A percentile compares a stretch with the other conserved stretches of the same genome.
These are phyloP conservation scores for Penicillium sclerotigenum DNA, from an alignment of 2,329 filamentous ascomycete species.

Conservation along the genomic window DNA sequence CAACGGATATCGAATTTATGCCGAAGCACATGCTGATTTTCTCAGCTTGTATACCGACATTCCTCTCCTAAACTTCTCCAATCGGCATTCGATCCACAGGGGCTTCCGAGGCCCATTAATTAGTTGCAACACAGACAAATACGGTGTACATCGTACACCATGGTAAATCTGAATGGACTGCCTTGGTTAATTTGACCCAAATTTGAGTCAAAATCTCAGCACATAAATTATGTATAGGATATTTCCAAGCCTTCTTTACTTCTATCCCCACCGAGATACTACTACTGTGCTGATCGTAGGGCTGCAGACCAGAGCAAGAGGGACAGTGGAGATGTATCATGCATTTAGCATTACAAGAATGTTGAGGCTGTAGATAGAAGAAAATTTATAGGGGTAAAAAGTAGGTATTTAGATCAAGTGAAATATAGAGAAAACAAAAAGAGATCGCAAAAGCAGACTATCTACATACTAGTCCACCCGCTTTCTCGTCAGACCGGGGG, in stretches of 20 bases:
- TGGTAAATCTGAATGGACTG: not conserved
- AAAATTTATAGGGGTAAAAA: not conserved
- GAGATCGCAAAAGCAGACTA: not conserved
- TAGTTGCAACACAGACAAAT: no score
- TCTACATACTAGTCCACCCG: not conserved
- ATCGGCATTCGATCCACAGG: not conserved
- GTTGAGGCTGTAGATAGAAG: not conserved
- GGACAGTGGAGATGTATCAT: not conserved
- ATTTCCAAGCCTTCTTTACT: not conserved
- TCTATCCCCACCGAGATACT: not conserved
- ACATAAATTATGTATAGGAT: not conserved
- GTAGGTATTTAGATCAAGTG: constrained; percentile 1
- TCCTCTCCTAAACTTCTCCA: not conserved
- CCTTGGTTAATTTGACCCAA: not conserved
- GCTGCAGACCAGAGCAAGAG: not conserved
- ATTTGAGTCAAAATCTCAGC: no score
- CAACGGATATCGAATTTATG: not conserved
- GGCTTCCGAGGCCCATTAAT: not conserved
- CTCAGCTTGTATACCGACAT: not conserved
- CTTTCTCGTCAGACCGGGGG: not conserved
- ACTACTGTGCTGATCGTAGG: not conserved
- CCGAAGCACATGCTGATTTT: not conserved
- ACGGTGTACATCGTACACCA: not conserved
- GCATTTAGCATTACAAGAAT: not conserved
- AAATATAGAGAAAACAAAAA: not conserved